Percentiles rank a stretch among this genome's conserved stretches.
These are phyloP conservation scores for Aspergillus luchuensis DNA, from an alignment of 2,329 filamentous ascomycete genomes.

Conservation along the genomic window DNA sequence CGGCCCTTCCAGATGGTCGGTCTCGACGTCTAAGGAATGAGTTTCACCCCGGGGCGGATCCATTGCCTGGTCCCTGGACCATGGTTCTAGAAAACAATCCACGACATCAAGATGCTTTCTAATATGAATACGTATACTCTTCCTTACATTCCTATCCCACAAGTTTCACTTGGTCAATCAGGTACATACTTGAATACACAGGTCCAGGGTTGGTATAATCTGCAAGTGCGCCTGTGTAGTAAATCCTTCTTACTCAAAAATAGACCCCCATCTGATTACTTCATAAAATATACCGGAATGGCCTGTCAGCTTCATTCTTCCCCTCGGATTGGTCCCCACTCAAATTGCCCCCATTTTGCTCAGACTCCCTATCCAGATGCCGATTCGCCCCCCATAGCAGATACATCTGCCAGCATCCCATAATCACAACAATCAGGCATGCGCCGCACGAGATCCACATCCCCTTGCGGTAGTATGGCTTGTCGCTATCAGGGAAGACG, in stretches of 20 bases:
- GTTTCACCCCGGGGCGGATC: not conserved
- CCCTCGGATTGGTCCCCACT: not conserved
- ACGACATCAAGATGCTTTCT: not conserved
- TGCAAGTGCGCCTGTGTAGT: not conserved
- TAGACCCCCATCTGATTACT: not conserved
- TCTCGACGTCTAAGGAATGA: not conserved
- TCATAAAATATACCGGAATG: not conserved
- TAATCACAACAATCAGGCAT: conserved; percentile 26
- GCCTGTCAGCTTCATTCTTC: not conserved
- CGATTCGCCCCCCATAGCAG: conserved; percentile 28
- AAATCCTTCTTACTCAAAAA: not conserved
- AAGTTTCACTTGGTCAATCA: not conserved
- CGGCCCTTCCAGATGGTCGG: not conserved
- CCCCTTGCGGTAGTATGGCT: conserved; percentile 39
- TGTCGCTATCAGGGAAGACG: conserved; percentile 36
- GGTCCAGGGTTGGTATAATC: not conserved
- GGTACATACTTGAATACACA: not conserved
- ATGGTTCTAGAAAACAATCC: not conserved
- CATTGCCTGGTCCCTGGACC: not conserved
- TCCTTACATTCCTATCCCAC: not conserved
- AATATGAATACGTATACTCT: not conserved
- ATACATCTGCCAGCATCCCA: conserved; percentile 19
- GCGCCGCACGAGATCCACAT: conserved; percentile 40
- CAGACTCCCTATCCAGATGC: conserved; percentile 17
- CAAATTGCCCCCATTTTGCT: not conserved